Base-by-base conservation (phyloP, 108 stramenopile genomes). In the Discostella stelligeroides region DNA sequence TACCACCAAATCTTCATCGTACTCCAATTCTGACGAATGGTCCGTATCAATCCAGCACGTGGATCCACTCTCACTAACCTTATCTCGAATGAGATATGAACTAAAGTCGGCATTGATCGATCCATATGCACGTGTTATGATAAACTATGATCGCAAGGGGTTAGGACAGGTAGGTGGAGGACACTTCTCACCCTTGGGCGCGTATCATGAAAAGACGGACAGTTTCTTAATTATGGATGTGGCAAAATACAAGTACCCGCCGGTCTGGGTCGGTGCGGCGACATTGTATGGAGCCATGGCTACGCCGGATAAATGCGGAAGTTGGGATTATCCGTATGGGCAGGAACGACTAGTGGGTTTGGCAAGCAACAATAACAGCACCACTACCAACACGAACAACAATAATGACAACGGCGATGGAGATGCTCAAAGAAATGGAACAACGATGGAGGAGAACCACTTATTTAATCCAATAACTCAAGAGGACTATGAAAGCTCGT, bases 211-310 rank as follows among this genome's bases (percentile, higher is more conserved):
- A 24, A 68, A 53, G 9, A 72, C 74, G 0, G 98, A 96, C 66
- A 57, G 81, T n/a, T 97, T 99, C 28, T 83, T 98, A 49, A 73
- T 99, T 43, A 72, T 99, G 86, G 98, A 99, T 79, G 88, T 95
- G 29, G 98, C 98, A 41, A 95, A 97, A 58, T 99, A 98, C 89
- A 99, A 99, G 83, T 95, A 96, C 80, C 94, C 96, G 1, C 85
- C 94, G 29, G 95, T 88, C 43, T 99, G 98, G 98, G 92, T 95
- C 14, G 69, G 89, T 4, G 73, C 96, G 18, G 74, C 66, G 1
- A 62, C 55, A 9, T 69, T 98, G 48, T 86, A 79, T 54, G 68
- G 77, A 2, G 82, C 95, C 10, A 88, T 97, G 82, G 64, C 53
- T 12, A 88, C 79, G 7, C 40, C 78, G 24, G 94, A 95, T 60